Conservation (phyloP, 2,329 filamentous ascomycete species). For the Botrytis deweyae region DNA sequence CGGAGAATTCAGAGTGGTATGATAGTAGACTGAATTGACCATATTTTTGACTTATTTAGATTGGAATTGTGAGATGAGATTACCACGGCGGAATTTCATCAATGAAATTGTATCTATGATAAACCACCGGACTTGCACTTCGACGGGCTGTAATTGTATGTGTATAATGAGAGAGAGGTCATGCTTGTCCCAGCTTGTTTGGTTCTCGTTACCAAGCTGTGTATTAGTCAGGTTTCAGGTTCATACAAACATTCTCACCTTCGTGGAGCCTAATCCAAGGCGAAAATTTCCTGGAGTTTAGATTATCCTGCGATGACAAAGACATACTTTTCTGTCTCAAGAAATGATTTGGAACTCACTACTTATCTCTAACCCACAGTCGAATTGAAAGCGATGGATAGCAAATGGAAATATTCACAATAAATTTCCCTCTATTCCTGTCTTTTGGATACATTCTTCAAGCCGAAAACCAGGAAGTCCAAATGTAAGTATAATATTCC, state of each 20-base stretch:
- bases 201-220: neutral
- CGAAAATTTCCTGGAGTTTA: neutral
- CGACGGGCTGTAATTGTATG: neutral
- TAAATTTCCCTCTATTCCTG: neutral
- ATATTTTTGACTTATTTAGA: neutral
- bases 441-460: neutral
- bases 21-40: neutral
- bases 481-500: neutral
- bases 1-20: neutral
- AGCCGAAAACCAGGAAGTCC: neutral
- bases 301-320: neutral
- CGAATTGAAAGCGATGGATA: neutral
- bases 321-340: neutral
- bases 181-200: neutral
- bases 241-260: neutral
- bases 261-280: neutral
- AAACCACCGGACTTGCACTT: neutral
- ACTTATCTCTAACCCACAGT: too few species aligned
- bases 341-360: neutral
- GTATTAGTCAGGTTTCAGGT: neutral
- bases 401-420: neutral
- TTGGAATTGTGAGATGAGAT: neutral
- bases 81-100: neutral
- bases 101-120: neutral
- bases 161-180: fast-evolving